phyloP scores from a whole-genome alignment of 352 stramenopile genomes.

The Phytophthora sojae region DNA sequence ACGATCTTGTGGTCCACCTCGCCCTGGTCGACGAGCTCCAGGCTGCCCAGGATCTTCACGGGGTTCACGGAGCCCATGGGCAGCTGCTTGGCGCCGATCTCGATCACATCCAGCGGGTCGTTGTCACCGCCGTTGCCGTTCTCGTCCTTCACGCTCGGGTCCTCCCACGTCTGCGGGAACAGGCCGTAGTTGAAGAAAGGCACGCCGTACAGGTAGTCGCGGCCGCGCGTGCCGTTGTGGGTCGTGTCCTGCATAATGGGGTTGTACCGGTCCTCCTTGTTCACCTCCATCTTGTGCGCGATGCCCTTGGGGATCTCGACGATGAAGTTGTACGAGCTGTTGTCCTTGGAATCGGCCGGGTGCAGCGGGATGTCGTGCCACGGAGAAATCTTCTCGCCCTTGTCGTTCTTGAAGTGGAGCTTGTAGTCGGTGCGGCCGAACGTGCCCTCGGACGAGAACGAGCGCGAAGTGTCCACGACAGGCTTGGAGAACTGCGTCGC shows the following conservation, averaged over 20 bases:
- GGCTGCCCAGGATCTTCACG: slow-evolving; percentile 97
- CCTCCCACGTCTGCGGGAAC: slow-evolving; percentile 99
- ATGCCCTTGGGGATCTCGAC: slow-evolving; percentile 99
- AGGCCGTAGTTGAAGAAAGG: slow-evolving; percentile 99
- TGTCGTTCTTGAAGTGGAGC: slow-evolving; percentile 75
- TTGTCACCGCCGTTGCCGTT: slow-evolving; percentile 97
- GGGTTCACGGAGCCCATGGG: slow-evolving; percentile 95
- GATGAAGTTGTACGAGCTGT: slow-evolving; percentile 94
- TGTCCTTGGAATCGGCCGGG: slow-evolving; percentile 50
- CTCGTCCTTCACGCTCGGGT: slow-evolving; percentile 89
- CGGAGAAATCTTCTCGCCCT: slow-evolving; percentile 89
- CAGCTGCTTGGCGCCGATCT: slow-evolving; percentile 93
- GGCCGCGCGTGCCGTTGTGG: slow-evolving; percentile 95
- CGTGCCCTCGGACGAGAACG: slow-evolving; percentile 67
- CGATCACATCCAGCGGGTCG: slow-evolving; percentile 99
- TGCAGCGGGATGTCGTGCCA: slow-evolving; percentile 98
- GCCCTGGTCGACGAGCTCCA: slow-evolving; percentile 98
- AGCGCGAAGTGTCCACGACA: slow-evolving; percentile 49
- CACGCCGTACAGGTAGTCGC: slow-evolving; percentile 96
- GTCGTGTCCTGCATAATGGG: slow-evolving; percentile 99
- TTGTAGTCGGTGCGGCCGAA: slow-evolving; percentile 83
- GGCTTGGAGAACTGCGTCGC: slow-evolving; percentile 72
- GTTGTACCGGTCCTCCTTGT: slow-evolving; percentile 95
- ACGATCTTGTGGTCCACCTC: slow-evolving; percentile 99
- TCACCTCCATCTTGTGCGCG: slow-evolving; percentile 99